Evolutionary conservation across 2,329 filamentous ascomycete genomes (phyloP).

Genomic region (Metarhizium guizhouense): DNA sequence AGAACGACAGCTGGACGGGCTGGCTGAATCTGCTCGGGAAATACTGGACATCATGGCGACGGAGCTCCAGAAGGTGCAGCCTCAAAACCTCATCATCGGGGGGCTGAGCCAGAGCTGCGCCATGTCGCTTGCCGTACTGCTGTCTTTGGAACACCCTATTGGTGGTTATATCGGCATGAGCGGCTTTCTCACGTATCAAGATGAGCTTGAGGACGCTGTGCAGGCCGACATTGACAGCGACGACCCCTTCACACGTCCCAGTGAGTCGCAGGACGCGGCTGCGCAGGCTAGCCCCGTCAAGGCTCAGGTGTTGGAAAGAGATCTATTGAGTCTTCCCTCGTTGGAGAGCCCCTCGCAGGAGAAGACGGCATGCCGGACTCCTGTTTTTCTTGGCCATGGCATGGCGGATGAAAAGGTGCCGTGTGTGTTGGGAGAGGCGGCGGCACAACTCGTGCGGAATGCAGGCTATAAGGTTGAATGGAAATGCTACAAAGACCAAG

Average conservation of each 20-base stretch:
- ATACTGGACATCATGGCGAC: slow-evolving; percentile 19
- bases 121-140: slow-evolving; percentile 29
- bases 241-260: slow-evolving; percentile 11
- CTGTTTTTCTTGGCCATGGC: slow-evolving; percentile 36
- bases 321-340: slow-evolving; percentile 17
- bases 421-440: slow-evolving; percentile 20
- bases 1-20: slow-evolving; percentile 33
- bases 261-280: too few species aligned
- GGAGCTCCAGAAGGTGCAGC: slow-evolving; percentile 22
- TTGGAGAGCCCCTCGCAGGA: slow-evolving; percentile 8
- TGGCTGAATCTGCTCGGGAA: slow-evolving; percentile 30
- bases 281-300: too few species aligned
- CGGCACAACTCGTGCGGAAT: slow-evolving; percentile 16
- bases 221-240: slow-evolving; percentile 10
- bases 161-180: slow-evolving; percentile 39
- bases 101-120: slow-evolving; percentile 47
- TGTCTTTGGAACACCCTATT: slow-evolving; percentile 27
- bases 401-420: slow-evolving; percentile 28
- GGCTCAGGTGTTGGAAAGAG: slow-evolving; percentile 12
- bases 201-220: slow-evolving; percentile 21
- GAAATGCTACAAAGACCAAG: slow-evolving; percentile 27
- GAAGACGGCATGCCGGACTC: slow-evolving; percentile 17
- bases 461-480: slow-evolving; percentile 19
- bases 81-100: slow-evolving; percentile 35
- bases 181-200: slow-evolving; percentile 33